phyloP scores from a whole-genome alignment of 164 flowering plant species.

The Warburgia ugandensis region DNA sequence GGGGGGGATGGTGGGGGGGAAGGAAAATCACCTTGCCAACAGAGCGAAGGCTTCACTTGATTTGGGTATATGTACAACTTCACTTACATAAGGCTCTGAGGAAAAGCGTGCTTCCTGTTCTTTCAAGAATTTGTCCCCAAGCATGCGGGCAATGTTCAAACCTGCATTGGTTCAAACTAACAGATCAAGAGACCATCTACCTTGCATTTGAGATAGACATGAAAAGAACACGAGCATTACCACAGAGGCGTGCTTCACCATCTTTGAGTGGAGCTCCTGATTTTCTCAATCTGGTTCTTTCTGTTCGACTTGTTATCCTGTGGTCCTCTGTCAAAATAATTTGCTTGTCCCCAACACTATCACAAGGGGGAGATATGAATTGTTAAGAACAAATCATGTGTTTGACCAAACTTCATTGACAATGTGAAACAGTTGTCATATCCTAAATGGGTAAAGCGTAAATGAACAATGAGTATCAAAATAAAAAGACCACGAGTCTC shows the following conservation, averaged over 20 bases:
- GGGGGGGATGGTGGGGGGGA: background rate
- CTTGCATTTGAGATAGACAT: background rate
- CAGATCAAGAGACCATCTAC: constrained; percentile 3
- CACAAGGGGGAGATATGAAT: constrained; percentile 4
- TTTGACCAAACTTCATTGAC: too few species aligned
- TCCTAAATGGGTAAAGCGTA: background rate
- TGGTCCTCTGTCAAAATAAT: constrained; percentile 93
- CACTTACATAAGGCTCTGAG: constrained; percentile 82
- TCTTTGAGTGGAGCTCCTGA: constrained; percentile 70
- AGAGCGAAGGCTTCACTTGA: constrained; percentile 65
- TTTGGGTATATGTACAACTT: constrained; percentile 50
- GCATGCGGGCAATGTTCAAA: constrained; percentile 89
- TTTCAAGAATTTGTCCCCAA: constrained; percentile 92
- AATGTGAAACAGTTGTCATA: too few species aligned
- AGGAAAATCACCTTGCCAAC: constrained; percentile 62
- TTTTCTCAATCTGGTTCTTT: constrained; percentile 57
- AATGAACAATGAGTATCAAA: too few species aligned
- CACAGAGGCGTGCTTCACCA: constrained; percentile 83
- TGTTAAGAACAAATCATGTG: background rate
- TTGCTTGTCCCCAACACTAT: constrained; percentile 67
- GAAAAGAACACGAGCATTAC: constrained; percentile 25
- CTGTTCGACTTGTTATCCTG: constrained; percentile 61
- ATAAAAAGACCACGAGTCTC: too few species aligned
- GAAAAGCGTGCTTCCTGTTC: constrained; percentile 88
- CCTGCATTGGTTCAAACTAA: constrained; percentile 34